These are phyloP conservation scores for Pyrenophora seminiperda DNA, from an alignment of 2,329 filamentous ascomycete genomes.

Conservation along the genomic window DNA sequence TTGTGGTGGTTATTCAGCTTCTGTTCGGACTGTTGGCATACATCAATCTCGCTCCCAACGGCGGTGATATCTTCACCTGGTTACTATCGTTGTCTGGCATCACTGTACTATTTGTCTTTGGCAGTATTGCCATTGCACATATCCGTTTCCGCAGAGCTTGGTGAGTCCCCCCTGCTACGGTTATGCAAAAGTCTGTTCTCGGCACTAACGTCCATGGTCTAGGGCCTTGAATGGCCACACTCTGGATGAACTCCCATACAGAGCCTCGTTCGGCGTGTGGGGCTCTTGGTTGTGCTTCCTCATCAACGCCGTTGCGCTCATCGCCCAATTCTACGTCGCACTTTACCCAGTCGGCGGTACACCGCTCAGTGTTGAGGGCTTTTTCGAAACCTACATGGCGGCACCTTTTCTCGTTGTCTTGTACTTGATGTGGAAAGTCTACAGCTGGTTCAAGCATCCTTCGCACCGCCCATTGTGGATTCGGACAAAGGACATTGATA, in stretches of 20 bases:
- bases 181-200: neutral
- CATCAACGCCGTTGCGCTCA: slow-evolving; percentile 43
- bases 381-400: slow-evolving; percentile 55
- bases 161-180: slow-evolving; percentile 17
- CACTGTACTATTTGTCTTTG: slow-evolving; percentile 76
- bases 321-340: slow-evolving; percentile 48
- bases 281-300: slow-evolving; percentile 43
- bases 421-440: slow-evolving; percentile 56
- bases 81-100: slow-evolving; percentile 75
- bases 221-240: slow-evolving; percentile 34
- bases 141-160: slow-evolving; percentile 75
- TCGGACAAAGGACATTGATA: slow-evolving; percentile 38
- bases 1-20: slow-evolving; percentile 71
- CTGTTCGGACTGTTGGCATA: slow-evolving; percentile 75
- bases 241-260: slow-evolving; percentile 48
- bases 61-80: slow-evolving; percentile 74
- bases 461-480: slow-evolving; percentile 34
- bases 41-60: slow-evolving; percentile 62
- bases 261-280: slow-evolving; percentile 44
- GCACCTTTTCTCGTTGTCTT: slow-evolving; percentile 50
- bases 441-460: slow-evolving; percentile 26
- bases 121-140: slow-evolving; percentile 82
- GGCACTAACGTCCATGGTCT: neutral
- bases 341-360: slow-evolving; percentile 33
- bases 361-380: slow-evolving; percentile 43